phyloP scores from a whole-genome alignment of 2,329 filamentous ascomycete genomes.

The Paraphaeosphaeria sporulosa region DNA sequence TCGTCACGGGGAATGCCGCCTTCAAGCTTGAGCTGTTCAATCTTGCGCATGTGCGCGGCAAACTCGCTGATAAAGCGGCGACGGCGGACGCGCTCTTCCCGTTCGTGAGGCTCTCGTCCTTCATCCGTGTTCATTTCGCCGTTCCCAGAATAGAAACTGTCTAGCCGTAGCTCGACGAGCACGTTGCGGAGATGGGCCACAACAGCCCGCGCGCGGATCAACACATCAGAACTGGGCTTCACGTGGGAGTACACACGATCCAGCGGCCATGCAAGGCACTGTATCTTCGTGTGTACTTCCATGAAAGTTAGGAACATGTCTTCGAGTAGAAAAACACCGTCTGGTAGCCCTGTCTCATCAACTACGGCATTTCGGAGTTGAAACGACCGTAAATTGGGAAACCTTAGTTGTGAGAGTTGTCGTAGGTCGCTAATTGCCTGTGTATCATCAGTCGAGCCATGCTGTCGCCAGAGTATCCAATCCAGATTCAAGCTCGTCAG shows the following conservation, averaged over 20 bases:
- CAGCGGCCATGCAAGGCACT: slow-evolving; percentile 57
- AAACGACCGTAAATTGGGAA: slow-evolving; percentile 55
- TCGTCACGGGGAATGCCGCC: slow-evolving; percentile 57
- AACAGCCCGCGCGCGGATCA: slow-evolving; percentile 35
- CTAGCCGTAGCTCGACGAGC: slow-evolving; percentile 53
- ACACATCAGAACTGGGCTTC: slow-evolving; percentile 32
- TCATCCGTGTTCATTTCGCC: slow-evolving; percentile 44
- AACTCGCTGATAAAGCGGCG: slow-evolving; percentile 54
- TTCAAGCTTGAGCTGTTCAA: slow-evolving; percentile 56
- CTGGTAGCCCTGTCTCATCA: slow-evolving; percentile 44
- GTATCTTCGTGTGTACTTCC: slow-evolving; percentile 53
- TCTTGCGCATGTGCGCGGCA: slow-evolving; percentile 50
- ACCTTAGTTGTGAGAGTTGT: slow-evolving; percentile 46
- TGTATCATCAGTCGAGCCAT: slow-evolving; percentile 20
- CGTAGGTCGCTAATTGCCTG: slow-evolving; percentile 27
- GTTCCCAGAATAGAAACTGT: slow-evolving; percentile 41
- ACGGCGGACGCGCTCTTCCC: slow-evolving; percentile 35
- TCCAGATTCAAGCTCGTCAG: slow-evolving; percentile 45
- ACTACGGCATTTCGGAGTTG: slow-evolving; percentile 56
- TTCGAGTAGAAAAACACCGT: slow-evolving; percentile 48
- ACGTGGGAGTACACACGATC: slow-evolving; percentile 53
- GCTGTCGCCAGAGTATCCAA: slow-evolving; percentile 44
- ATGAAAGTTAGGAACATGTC: slow-evolving; percentile 52
- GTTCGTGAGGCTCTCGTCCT: slow-evolving; percentile 20
- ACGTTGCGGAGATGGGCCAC: slow-evolving; percentile 51